phyloP scores from a whole-genome alignment of 2,329 filamentous ascomycete species.

The Paracamarosporium sp. region DNA sequence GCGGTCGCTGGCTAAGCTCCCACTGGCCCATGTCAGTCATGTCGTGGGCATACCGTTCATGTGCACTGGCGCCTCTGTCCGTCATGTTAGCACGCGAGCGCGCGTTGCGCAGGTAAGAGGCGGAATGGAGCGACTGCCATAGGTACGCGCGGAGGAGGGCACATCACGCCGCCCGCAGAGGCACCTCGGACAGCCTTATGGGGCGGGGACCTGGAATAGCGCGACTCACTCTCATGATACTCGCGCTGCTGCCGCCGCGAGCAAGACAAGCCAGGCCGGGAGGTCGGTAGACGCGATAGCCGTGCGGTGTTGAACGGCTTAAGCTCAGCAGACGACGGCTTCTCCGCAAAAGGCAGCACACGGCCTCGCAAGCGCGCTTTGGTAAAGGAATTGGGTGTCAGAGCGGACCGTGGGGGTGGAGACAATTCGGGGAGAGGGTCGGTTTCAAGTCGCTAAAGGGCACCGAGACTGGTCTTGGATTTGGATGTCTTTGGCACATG shows the following conservation, averaged over 20 bases:
- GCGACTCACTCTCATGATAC: conserved; percentile 45
- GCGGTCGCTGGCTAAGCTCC: conserved; percentile 39
- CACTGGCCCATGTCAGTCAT: conserved; percentile 43
- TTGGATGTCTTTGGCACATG: conserved; percentile 22
- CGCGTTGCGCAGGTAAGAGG: not conserved
- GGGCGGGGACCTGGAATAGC: conserved; percentile 12
- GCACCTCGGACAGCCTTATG: conserved; percentile 28
- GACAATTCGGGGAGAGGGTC: conserved; percentile 18
- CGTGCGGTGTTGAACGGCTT: conserved; percentile 6
- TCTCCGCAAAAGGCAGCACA: conserved; percentile 27
- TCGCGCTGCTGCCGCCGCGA: conserved; percentile 28
- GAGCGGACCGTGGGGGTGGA: conserved; percentile 34
- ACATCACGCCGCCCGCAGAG: conserved; percentile 12
- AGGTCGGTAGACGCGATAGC: conserved; percentile 15
- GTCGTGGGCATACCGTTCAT: conserved; percentile 44
- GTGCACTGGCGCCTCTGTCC: conserved; percentile 23
- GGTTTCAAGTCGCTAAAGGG: conserved; percentile 34
- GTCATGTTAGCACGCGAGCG: conserved; percentile 31
- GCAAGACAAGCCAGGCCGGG: not conserved
- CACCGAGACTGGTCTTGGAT: conserved; percentile 12
- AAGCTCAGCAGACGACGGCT: not conserved
- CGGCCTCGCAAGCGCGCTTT: conserved; percentile 28
- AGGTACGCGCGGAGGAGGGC: conserved; percentile 17
- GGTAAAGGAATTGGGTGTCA: conserved; percentile 27
- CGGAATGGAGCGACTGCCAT: conserved; percentile 6